Evolutionary conservation across 768 basidiomycete species (phyloP), one percentile per base, ranked within the genome.

Genomic region (Suillus decipiens): DNA sequence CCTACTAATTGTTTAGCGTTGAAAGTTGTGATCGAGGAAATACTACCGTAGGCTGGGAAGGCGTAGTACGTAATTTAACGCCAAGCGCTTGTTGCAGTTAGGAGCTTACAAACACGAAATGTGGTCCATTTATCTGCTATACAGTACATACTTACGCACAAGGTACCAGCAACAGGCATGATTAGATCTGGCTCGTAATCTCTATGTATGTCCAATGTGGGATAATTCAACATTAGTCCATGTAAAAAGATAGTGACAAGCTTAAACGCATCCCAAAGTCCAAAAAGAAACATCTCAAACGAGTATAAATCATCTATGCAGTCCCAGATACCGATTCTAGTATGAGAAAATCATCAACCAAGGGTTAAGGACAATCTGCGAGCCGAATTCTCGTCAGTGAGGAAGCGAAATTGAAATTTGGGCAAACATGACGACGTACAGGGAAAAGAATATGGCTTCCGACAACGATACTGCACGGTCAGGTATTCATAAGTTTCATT

Each of bases 281-380:
- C 14, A 8, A 15, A 39, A 55, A 36, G 15, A 2, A 28, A 28
- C 28, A 55, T 33, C 34, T 4, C 36, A 7, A 24, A 1, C 15
- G 8, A 7, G 36, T 36, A 14, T 1, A 36, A 39, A 37, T 4
- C 12, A 24, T 28, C 14, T 48, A 8, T 17, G 24, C 51, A 33
- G 51, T 34, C 6, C 19, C 19, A 22, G 12, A 12, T 22, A 22
- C 33, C 4, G 34, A 22, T 8, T 36, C 24, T 57, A 73, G 33
- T 84, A 85, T 0, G 87, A 88, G 76, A 93, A 94, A 47, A 93
- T 90, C 89, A 93, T 92, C 60, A 94, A 77, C 89, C 89, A 92
- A 1, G 92, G 94, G 68, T 95, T 95, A 47, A 95, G 83, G 31
- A 93, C 86, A 61, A 96, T 89, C 82, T 90, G n/a, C 33, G 31